Evolutionary conservation across 2,329 filamentous ascomycete species (phyloP), one percentile per base, ranked within the genome.

Genomic region (Pseudovirgaria hyperparasitica): DNA sequence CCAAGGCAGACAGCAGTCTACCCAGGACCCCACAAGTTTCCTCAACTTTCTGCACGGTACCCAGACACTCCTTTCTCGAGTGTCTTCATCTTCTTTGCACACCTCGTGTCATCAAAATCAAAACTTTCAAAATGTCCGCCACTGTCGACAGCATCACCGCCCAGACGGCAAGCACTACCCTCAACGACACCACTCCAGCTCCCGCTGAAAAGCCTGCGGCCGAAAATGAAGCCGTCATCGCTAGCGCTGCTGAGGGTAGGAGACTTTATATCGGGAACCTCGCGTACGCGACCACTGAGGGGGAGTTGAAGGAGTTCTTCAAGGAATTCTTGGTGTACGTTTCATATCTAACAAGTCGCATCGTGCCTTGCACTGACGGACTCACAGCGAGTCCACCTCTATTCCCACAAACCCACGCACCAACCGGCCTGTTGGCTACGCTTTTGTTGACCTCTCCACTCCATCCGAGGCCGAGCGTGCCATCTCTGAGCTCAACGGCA

Each of bases 181-280:
- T 78, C 58, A 63, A 66, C 55, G 67, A 76, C 54, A 53, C 56
- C 44, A 57, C 61, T 42, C 52, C 62, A 54, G 67, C 66, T 44
- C 56, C 54, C 42, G 54, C 57, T 47, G 57, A 60, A 46, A 77
- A 80, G 66, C 73, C 75, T 62, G 65, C 72, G 52, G 69, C 77
- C 50, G 72, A 80, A 64, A 79, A 82, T 57, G 85, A 93, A 62
- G 85, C 86, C 60, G 85, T 90, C 56, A 78, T 90, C 61, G 84
- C 85, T 65, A 93, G 85, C 68, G 90, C 90, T 62, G 86, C 87
- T 63, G 90, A 98, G 72, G 87, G 90, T 62, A 84, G 90, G 70
- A 84, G 90, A 69, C 80, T 98, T 54, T 98, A 98, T 70, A 96
- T 98, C 70, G 90, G 90, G 72, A 98, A 98, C 73, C 82, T 98